Base-by-base conservation (phyloP, 176 grass and related monocot genomes). In the Oryza meyeriana region DNA sequence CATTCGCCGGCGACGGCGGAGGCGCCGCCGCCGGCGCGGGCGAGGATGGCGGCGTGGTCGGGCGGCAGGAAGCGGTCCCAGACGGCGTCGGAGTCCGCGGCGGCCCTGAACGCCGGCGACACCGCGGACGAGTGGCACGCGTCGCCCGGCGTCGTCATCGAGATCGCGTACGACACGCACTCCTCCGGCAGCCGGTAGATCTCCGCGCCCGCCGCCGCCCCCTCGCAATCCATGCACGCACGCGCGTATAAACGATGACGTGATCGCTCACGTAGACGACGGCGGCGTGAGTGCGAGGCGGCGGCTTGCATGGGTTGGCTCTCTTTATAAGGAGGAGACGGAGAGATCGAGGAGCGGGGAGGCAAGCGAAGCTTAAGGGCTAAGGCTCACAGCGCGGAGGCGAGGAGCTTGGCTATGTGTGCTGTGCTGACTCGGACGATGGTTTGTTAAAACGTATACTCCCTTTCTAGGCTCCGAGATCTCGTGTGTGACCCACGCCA, bases 161-260 rank as follows among this genome's bases (percentile, higher is more conserved):
- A 88, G 74, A 98, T 91, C 44, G 91, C 88, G 66, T 87, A 85
- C 52, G 92, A 77, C 22, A 98, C 72, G 76, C 95, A 98, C 38
- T 87, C 87, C 86, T 91, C 92, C 30, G 92, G 92, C 10, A 98
- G 68, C 33, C 72, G 42, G 80, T 77, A 44, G 47, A 98, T 94
- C 38, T 61, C 67, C 64, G 74, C 72, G 0, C 39, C 85, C 33
- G 41, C 65, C 12, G 8, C 52, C 7, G 6, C 41, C 44, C 24
- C 47, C 58, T 50, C 64, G 16, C 64, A 14, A 24, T 86, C 83
- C 80, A 83, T 75, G 14, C 29, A 8, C 7, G 1, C 2, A n/a
- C n/a, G n/a, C n/a, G n/a, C n/a, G n/a, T n/a, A n/a, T n/a, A n/a
- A n/a, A n/a, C n/a, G 27, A 42, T 50, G 69, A 73, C 12, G 66